phyloP scores from a whole-genome alignment of 2,329 filamentous ascomycete genomes.

The Mollisia scopiformis region DNA sequence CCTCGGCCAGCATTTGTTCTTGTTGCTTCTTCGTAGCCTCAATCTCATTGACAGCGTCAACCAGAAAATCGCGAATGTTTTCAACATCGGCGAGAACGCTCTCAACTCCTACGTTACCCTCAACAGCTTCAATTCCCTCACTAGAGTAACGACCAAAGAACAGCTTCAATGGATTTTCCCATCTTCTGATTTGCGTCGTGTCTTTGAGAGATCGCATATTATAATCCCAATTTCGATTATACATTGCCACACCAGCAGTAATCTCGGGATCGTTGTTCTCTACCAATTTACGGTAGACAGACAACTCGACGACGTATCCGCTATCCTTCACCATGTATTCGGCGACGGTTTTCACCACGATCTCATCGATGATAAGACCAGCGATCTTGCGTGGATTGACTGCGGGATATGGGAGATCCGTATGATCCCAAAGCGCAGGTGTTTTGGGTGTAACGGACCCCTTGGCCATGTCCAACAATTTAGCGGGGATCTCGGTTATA shows the following conservation, averaged over 20 bases:
- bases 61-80: conserved; percentile 20
- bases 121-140: conserved; percentile 3
- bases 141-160: conserved; percentile 22
- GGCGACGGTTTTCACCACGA: conserved; percentile 30
- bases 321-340: conserved; percentile 27
- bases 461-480: conserved; percentile 23
- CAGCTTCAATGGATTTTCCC: conserved; percentile 24
- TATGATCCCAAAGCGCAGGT: conserved; percentile 21
- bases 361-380: conserved; percentile 20
- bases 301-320: conserved; percentile 33
- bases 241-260: conserved; percentile 32
- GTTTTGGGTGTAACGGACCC: conserved; percentile 22
- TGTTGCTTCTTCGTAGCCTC: not conserved
- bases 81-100: conserved; percentile 25
- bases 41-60: not conserved
- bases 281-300: conserved; percentile 35
- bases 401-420: conserved; percentile 30
- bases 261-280: conserved; percentile 29
- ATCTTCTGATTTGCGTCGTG: conserved; percentile 25
- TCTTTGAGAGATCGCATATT: conserved; percentile 31
- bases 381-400: conserved; percentile 17
- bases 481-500: conserved; percentile 17
- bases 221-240: conserved; percentile 33
- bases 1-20: not conserved
- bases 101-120: conserved; percentile 20